Evolutionary conservation across 345 rosid genomes (phyloP), one percentile per base, ranked within the genome.

Genomic region (Salix viminalis): DNA sequence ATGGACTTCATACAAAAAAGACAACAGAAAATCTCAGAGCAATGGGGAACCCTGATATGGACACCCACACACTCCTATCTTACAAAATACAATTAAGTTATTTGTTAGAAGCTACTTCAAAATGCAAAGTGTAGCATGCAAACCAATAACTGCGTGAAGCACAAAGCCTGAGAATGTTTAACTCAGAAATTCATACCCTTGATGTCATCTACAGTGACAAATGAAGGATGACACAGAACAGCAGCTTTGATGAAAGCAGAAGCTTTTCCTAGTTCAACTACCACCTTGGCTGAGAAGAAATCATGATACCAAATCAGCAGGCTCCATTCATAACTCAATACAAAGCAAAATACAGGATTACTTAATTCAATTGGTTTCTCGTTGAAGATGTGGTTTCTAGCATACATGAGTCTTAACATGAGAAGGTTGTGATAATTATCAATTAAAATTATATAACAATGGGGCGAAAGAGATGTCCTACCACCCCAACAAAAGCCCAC

Each of bases 401-500:
- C 19, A 60, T 50, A 36, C 26, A 16, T 2, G 13, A 46, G 61
- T 50, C 42, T 50, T 62, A 8, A 68, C 32, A 32, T 71, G 23
- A 19, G 56, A 32, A 24, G 28, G 34, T 21, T 68, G 52, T 36
- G 37, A 36, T 36, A 36, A 36, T 36, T 19, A 36, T 6, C 23
- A 34, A 48, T 50, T 44, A 30, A 44, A 42, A 56, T 21, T 66
- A 8, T 46, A 64, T 19, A 42, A 37, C 41, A 24, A 6, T 12
- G n/a, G 67, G 77, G 44, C 30, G 32, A 64, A 62, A n/a, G 9
- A n/a, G 23, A 41, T 9, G 71, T 80, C 93, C 75, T 78, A 88
- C 93, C 96, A 3, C 91, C 95, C 90, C 90, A 90, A 77, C 96
- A 91, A 21, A 91, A 87, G 48, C 93, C 93, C 21, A 75, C 91